Evolutionary conservation across 1,284 basidiomycete species (phyloP).

Genomic region (Naganishia albida): DNA sequence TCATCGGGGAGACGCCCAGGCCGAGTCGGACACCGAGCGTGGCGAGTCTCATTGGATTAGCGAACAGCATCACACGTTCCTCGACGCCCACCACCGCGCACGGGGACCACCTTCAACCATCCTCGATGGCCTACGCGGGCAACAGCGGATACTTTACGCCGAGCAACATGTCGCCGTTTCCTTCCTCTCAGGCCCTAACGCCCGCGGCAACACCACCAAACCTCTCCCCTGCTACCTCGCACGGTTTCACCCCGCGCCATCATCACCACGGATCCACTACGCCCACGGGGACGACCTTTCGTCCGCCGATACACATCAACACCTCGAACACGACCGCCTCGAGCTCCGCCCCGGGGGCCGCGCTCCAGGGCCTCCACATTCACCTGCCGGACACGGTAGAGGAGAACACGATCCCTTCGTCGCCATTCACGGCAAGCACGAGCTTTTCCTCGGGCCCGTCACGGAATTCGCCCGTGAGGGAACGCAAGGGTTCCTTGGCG

Average conservation of each 20-base stretch:
- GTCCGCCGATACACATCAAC: constrained; percentile 12
- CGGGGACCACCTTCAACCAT: constrained; percentile 12
- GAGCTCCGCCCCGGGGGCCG: too few relatives aligned
- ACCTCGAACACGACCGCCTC: neutral
- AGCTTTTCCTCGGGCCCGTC: constrained; percentile 17
- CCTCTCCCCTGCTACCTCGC: neutral
- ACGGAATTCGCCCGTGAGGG: constrained; percentile 20
- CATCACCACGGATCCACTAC: neutral
- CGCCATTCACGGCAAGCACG: constrained; percentile 19
- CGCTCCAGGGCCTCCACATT: neutral
- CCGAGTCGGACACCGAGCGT: constrained; percentile 46
- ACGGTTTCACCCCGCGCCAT: neutral
- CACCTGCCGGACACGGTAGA: neutral
- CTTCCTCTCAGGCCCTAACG: constrained; percentile 9
- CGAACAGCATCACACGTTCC: constrained; percentile 27
- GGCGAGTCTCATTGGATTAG: constrained; percentile 46
- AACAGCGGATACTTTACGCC: constrained; percentile 19
- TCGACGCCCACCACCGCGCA: constrained; percentile 17
- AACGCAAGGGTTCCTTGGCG: constrained; percentile 17
- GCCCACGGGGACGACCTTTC: neutral
- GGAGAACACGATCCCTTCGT: constrained; percentile 16
- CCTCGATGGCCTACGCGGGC: neutral
- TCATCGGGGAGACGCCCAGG: constrained; percentile 49
- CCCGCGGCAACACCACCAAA: neutral
- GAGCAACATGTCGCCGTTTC: constrained; percentile 14